Percentiles rank a stretch among this genome's conserved stretches.
Conservation (phyloP, 148 eudicot species). For the Cornus suecica region DNA sequence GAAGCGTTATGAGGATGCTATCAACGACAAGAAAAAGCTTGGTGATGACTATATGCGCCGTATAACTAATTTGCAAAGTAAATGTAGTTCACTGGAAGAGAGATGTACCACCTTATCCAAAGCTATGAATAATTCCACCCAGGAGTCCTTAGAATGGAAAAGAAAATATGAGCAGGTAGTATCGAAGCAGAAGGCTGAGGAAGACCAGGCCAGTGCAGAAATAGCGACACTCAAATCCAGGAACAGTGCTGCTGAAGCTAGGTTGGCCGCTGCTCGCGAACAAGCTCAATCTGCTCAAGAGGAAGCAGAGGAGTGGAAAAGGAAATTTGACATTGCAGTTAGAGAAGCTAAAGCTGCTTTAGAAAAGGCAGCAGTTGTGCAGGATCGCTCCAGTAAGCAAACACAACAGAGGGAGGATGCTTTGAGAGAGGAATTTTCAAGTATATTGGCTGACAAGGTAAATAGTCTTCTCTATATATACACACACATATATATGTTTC, state of each 20-base stretch:
- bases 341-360: constrained; percentile 88
- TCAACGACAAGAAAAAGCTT: constrained; percentile 77
- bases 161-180: constrained; percentile 66
- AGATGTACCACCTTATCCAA: constrained; percentile 67
- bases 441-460: constrained; percentile 73
- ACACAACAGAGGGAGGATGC: constrained; percentile 84
- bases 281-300: constrained; percentile 87
- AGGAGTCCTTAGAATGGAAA: constrained; percentile 80
- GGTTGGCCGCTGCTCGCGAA: constrained; percentile 89
- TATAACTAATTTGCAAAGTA: constrained; percentile 71
- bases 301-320: constrained; percentile 95
- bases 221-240: constrained; percentile 65
- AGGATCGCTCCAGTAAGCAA: constrained; percentile 72
- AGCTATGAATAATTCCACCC: constrained; percentile 53
- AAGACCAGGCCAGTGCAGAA: constrained; percentile 74
- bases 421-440: constrained; percentile 70
- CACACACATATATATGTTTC: too few species aligned
- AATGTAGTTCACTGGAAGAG: constrained; percentile 85
- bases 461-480: constrained; percentile 5
- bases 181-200: constrained; percentile 68
- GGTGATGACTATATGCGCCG: constrained; percentile 85
- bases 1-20: constrained; percentile 88
- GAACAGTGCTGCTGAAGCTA: constrained; percentile 86
- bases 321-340: constrained; percentile 80
- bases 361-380: constrained; percentile 81